A percentile compares a stretch with the other conserved stretches of the same genome.
Evolutionary conservation across 345 rosid species (phyloP).

Genomic region (Salix caprea): DNA sequence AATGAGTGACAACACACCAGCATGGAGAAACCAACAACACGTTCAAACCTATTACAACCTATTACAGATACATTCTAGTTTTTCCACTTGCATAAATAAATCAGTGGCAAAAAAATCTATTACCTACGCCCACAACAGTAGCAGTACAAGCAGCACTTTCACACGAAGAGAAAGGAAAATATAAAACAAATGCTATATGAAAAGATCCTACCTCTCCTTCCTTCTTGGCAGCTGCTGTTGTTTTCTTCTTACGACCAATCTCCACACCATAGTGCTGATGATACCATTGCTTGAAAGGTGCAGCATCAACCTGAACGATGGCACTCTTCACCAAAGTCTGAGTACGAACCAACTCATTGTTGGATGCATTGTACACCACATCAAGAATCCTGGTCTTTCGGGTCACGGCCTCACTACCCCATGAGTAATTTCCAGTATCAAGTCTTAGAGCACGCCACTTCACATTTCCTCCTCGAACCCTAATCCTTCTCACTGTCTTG

Average conservation of each 20-base stretch:
- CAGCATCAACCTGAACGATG: constrained; percentile 28
- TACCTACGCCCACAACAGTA: neutral
- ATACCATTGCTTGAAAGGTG: constrained; percentile 34
- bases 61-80: no score
- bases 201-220: constrained; percentile 26
- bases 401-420: constrained; percentile 35
- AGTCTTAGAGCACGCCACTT: constrained; percentile 34
- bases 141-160: neutral
- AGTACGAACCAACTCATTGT: constrained; percentile 30
- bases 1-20: neutral
- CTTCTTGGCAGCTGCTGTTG: constrained; percentile 14
- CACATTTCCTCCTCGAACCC: constrained; percentile 31
- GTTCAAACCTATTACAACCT: no score
- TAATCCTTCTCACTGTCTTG: constrained; percentile 30
- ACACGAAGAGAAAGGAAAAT: neutral
- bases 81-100: neutral
- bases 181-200: no score
- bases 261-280: constrained; percentile 31
- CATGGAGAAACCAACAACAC: neutral
- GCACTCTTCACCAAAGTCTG: constrained; percentile 33
- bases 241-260: constrained; percentile 30
- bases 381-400: constrained; percentile 29
- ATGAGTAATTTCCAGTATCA: constrained; percentile 33
- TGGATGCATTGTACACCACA: constrained; percentile 32
- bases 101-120: neutral